Evolutionary conservation across 1,284 basidiomycete genomes (phyloP).

Genomic region (Puccinia hordei): DNA sequence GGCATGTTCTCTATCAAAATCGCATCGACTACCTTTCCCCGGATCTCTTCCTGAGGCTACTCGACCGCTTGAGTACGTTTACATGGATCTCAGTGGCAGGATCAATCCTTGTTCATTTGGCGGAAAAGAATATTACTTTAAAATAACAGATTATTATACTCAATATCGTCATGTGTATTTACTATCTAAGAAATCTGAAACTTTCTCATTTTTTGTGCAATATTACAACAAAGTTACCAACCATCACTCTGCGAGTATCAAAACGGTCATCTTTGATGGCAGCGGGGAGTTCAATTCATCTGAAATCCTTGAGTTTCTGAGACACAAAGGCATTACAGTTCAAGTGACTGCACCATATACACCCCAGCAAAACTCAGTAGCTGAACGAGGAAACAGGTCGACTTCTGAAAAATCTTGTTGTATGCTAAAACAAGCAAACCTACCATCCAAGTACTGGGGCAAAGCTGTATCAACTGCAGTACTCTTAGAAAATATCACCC

Average conservation of each 20-base stretch:
- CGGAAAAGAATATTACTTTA: not conserved
- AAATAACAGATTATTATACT: not conserved
- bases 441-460: not conserved
- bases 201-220: not conserved
- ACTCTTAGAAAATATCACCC: constrained; percentile 33
- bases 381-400: not conserved
- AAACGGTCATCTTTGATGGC: not conserved
- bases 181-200: not conserved
- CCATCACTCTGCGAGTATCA: not conserved
- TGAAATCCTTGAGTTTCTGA: not conserved
- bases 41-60: not conserved
- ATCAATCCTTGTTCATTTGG: not conserved
- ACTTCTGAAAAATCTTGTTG: not conserved
- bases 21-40: not conserved
- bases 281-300: not conserved
- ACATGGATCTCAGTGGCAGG: too few species aligned
- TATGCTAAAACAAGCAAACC: not conserved
- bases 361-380: not conserved
- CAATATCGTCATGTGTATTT: constrained; percentile 9
- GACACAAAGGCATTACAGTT: not conserved
- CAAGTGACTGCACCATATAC: not conserved
- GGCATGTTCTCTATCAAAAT: not conserved
- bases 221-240: constrained; percentile 2
- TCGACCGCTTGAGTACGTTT: not conserved
- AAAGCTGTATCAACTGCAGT: not conserved